Evolutionary conservation across 2,329 filamentous ascomycete species (phyloP).

Genomic region (Thermoascus crustaceus): DNA sequence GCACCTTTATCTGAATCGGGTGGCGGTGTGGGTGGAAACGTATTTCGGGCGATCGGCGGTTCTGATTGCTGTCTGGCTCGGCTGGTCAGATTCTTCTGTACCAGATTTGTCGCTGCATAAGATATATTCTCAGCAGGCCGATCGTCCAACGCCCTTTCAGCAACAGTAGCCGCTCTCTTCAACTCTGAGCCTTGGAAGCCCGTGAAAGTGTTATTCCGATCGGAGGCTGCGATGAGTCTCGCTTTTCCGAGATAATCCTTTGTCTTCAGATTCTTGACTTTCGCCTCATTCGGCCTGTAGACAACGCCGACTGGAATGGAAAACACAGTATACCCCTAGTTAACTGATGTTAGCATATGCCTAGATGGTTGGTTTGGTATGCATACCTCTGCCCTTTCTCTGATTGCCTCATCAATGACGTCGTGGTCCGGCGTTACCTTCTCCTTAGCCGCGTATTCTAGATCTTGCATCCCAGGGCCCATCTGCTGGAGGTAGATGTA

Average conservation of each 20-base stretch:
- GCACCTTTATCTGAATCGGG: constrained; percentile 67
- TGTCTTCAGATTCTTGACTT: constrained; percentile 95
- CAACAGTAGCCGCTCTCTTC: constrained; percentile 37
- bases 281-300: constrained; percentile 92
- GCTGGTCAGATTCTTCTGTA: constrained; percentile 74
- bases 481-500: constrained; percentile 95
- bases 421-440: constrained; percentile 95
- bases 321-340: constrained; percentile 94
- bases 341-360: constrained; percentile 6
- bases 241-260: constrained; percentile 98
- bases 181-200: constrained; percentile 75
- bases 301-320: constrained; percentile 94
- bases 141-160: constrained; percentile 52
- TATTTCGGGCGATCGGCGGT: constrained; percentile 66
- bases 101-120: constrained; percentile 85
- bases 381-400: constrained; percentile 77
- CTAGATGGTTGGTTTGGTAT: not conserved
- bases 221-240: constrained; percentile 80
- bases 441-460: constrained; percentile 84
- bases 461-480: constrained; percentile 82
- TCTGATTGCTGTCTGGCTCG: constrained; percentile 74
- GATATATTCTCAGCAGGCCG: constrained; percentile 76
- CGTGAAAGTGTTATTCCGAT: constrained; percentile 70
- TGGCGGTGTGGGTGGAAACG: constrained; percentile 97
- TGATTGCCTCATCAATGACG: constrained; percentile 95